Conservation (phyloP, 306 rosid genomes). For the Pyrus betulifolia region DNA sequence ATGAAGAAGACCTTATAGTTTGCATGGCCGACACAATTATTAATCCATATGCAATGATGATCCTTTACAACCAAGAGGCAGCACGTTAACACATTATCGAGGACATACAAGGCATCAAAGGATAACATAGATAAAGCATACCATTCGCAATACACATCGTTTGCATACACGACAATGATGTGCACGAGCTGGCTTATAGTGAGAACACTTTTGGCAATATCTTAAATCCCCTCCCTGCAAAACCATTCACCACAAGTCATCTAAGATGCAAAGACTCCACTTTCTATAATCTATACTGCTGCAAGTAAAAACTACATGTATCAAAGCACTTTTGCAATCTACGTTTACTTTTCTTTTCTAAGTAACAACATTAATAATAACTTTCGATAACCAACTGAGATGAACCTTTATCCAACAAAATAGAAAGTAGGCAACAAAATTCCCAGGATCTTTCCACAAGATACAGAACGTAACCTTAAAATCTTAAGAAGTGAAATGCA, state of each 20-base stretch:
- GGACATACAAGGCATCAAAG: constrained; percentile 17
- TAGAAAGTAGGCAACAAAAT: background rate
- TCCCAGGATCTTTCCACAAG: background rate
- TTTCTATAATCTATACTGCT: background rate
- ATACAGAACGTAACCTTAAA: background rate
- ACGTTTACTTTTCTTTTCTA: background rate
- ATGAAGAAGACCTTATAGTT: constrained; percentile 86
- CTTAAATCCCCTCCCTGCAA: constrained; percentile 94
- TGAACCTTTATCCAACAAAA: background rate
- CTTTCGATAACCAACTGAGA: background rate
- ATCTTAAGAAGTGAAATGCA: background rate
- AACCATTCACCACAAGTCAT: constrained; percentile 6
- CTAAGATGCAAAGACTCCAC: background rate
- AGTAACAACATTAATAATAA: background rate
- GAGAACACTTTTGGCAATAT: constrained; percentile 94
- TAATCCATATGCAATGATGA: constrained; percentile 98
- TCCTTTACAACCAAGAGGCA: constrained; percentile 61
- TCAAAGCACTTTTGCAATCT: background rate
- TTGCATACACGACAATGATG: constrained; percentile 97
- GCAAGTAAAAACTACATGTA: background rate
- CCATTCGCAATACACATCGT: constrained; percentile 97
- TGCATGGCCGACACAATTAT: constrained; percentile 90
- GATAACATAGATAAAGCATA: constrained; percentile 31
- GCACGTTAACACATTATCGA: constrained; percentile 26
- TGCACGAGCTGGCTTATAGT: constrained; percentile 92